These are phyloP conservation scores for Pyrenophora seminiperda DNA, from an alignment of 2,329 filamentous ascomycete genomes.

Conservation along the genomic window DNA sequence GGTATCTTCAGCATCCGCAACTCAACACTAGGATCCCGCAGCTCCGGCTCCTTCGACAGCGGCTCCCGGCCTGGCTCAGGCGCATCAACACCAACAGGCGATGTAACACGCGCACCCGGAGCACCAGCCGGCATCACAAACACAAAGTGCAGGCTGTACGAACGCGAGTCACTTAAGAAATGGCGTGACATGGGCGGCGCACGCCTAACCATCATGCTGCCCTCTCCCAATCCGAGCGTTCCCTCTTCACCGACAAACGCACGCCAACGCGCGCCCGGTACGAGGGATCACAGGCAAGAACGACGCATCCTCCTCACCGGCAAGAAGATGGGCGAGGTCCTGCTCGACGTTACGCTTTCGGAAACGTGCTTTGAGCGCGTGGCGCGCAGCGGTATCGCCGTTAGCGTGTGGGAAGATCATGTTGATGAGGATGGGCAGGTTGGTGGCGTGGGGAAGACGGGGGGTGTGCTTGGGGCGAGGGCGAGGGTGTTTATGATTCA, in stretches of 20 bases:
- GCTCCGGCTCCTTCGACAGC: slow-evolving; percentile 56
- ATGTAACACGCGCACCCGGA: slow-evolving; percentile 30
- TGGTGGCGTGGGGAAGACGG: slow-evolving; percentile 63
- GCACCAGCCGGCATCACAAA: slow-evolving; percentile 73
- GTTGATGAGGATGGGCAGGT: slow-evolving; percentile 58
- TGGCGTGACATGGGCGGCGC: slow-evolving; percentile 94
- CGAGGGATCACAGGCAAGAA: slow-evolving; percentile 61
- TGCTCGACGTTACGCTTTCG: slow-evolving; percentile 83
- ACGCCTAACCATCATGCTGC: slow-evolving; percentile 77
- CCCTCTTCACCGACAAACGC: slow-evolving; percentile 33
- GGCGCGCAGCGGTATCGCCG: slow-evolving; percentile 82
- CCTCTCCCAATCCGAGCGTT: slow-evolving; percentile 60
- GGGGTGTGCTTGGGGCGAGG: slow-evolving; percentile 61
- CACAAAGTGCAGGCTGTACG: slow-evolving; percentile 84
- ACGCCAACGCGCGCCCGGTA: slow-evolving; percentile 44
- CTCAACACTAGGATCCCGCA: slow-evolving; percentile 70
- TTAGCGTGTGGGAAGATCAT: slow-evolving; percentile 79
- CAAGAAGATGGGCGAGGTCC: slow-evolving; percentile 68
- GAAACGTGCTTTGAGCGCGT: slow-evolving; percentile 85
- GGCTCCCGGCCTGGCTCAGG: slow-evolving; percentile 48
- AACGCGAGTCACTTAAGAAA: slow-evolving; percentile 72
- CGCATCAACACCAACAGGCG: slow-evolving; percentile 41
- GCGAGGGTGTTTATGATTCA: slow-evolving; percentile 70
- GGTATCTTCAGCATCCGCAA: slow-evolving; percentile 82
- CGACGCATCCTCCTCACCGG: slow-evolving; percentile 83